Base-by-base conservation (phyloP, 495 filamentous ascomycete genomes). In the Penicillium daleae region DNA sequence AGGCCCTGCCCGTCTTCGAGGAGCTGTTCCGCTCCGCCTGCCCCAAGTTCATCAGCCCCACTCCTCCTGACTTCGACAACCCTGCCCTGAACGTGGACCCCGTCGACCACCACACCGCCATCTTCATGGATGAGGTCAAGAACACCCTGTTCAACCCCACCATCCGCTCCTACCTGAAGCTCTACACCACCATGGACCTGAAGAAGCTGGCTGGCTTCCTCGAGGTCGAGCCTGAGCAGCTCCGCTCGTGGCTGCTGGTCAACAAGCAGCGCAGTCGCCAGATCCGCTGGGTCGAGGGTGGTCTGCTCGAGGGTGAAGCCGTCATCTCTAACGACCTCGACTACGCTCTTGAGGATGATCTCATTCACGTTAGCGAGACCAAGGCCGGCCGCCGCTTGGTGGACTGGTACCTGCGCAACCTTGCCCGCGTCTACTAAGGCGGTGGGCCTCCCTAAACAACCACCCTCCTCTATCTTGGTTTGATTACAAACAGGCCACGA, bases 61-160 rank as follows among this genome's bases (percentile, higher is more conserved):
- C 93, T 6, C 93, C 93, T 51, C 95, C 95, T 24, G 92, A 99
- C 82, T 99, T 97, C 70, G 96, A 98, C 70, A 90, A 92, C 81
- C 92, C 95, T 53, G 86, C 92, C 72, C 75, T 90, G 80, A 99
- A 99, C 82, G 81, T 97, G 71, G 95, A 99, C 79, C 96, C 95
- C 62, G 88, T 97, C 68, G 93, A 99, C 76, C 95, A 99, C 83
- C 96, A 99, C 76, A 87, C 95, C 67, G 83, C 88, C 70, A 90
- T 98, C 80, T 99, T 99, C 83, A 97, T 99, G 94, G 92, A 97
- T 62, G 95, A 98, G 82, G 93, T 99, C 72, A 96, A 95, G 87
- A 97, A 97, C 85, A 98, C 97, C 80, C 89, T 89, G 81, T 88
- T 82, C 74, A 92, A 90, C 74, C 95, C 95, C 40, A 97, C 93